These are phyloP conservation scores for Truncatella angustata DNA, from an alignment of 2,329 filamentous ascomycete species.

Conservation along the genomic window DNA sequence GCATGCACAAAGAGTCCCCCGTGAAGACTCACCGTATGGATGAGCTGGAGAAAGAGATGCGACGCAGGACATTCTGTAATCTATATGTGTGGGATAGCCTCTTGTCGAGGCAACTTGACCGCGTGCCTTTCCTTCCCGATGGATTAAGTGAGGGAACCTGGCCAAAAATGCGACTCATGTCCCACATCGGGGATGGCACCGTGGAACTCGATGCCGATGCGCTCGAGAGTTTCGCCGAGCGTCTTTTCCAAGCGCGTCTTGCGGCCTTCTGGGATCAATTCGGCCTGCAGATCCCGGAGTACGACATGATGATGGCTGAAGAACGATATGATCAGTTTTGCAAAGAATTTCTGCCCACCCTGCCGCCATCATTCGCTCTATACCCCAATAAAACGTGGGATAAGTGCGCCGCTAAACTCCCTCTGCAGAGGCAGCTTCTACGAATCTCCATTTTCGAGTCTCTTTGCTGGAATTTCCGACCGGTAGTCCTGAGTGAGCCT, in stretches of 20 bases:
- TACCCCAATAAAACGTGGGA: slow-evolving; percentile 14
- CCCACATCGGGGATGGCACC: neutral
- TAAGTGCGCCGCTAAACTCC: slow-evolving; percentile 8
- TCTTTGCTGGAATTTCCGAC: slow-evolving; percentile 17
- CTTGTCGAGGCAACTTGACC: slow-evolving; percentile 7
- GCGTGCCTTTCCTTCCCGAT: neutral
- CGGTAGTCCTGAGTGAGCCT: slow-evolving; percentile 6
- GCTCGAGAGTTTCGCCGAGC: slow-evolving; percentile 13
- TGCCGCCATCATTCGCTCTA: slow-evolving; percentile 14
- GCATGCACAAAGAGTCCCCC: slow-evolving; percentile 4
- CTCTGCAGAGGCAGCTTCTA: slow-evolving; percentile 15
- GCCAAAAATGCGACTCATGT: neutral
- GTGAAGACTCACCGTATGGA: neutral
- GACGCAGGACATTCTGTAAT: slow-evolving; percentile 12
- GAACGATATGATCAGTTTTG: slow-evolving; percentile 16
- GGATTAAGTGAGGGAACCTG: neutral
- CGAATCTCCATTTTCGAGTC: slow-evolving; percentile 16
- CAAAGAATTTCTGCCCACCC: slow-evolving; percentile 9
- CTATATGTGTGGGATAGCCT: slow-evolving; percentile 12
- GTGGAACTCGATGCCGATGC: neutral
- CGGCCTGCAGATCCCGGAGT: neutral
- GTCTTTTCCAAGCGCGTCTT: slow-evolving; percentile 12
- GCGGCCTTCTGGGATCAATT: slow-evolving; percentile 12
- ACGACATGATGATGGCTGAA: slow-evolving; percentile 11
- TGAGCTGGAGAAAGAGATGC: slow-evolving; percentile 15